Conservation (phyloP, 306 rosid species). For the Quercus wislizeni region DNA sequence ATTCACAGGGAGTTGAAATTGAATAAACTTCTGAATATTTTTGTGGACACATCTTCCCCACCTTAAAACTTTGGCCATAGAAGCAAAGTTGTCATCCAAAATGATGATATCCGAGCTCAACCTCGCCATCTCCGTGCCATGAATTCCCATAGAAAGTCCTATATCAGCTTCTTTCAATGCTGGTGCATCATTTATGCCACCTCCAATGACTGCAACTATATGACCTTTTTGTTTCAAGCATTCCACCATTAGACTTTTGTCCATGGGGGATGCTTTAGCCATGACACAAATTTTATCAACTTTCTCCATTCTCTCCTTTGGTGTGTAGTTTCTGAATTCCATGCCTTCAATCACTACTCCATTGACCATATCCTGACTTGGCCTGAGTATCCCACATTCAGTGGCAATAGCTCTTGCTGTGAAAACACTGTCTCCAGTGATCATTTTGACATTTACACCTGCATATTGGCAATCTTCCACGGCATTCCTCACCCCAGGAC, state of each 20-base stretch:
- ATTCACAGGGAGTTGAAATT: constrained; percentile 32
- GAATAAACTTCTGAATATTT: constrained; percentile 35
- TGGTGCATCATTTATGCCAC: constrained; percentile 32
- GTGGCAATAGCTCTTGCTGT: constrained; percentile 33
- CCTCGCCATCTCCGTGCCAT: constrained; percentile 29
- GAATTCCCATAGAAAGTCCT: constrained; percentile 39
- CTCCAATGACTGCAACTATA: constrained; percentile 31
- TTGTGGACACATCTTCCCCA: constrained; percentile 39
- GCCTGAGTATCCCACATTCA: constrained; percentile 28
- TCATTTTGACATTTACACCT: constrained; percentile 30
- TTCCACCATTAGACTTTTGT: constrained; percentile 34
- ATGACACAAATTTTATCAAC: constrained; percentile 33
- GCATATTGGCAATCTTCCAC: constrained; percentile 29
- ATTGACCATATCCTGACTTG: neutral
- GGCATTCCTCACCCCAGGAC: constrained; percentile 21
- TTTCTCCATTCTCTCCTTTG: constrained; percentile 28
- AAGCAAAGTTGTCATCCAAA: constrained; percentile 32
- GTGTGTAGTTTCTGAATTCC: constrained; percentile 29
- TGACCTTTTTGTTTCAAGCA: constrained; percentile 40
- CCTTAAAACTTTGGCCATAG: constrained; percentile 18
- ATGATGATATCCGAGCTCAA: constrained; percentile 34
- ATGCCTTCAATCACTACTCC: constrained; percentile 31
- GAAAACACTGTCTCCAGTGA: constrained; percentile 32
- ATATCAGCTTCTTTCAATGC: constrained; percentile 29
- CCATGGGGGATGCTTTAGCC: constrained; percentile 40